These are phyloP conservation scores for Lepidium sativum DNA, from an alignment of 345 rosid genomes.

Conservation along the genomic window DNA sequence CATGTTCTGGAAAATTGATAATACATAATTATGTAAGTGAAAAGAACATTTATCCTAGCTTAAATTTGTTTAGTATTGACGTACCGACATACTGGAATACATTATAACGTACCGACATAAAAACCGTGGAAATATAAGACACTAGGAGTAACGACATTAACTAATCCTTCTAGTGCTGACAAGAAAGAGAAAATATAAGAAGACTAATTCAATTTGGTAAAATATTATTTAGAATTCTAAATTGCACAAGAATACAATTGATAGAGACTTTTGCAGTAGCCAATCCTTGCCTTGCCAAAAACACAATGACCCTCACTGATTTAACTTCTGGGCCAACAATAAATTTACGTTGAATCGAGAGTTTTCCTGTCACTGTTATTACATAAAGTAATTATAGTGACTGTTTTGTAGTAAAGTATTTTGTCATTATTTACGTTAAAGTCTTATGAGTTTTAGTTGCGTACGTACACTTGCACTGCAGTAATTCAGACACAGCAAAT, in stretches of 20 bases:
- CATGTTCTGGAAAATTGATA: no score
- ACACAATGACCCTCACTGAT: background rate
- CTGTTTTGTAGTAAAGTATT: background rate
- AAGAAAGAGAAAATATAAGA: background rate
- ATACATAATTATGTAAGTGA: no score
- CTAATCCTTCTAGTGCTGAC: background rate
- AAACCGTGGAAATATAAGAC: background rate
- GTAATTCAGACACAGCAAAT: background rate
- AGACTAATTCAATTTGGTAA: background rate
- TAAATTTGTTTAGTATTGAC: no score
- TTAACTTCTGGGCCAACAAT: background rate
- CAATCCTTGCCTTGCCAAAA: constrained; percentile 5
- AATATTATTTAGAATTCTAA: background rate
- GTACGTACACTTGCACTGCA: background rate
- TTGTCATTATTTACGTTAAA: background rate
- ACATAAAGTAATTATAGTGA: background rate
- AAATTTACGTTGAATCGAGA: background rate
- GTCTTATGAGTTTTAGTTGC: no score
- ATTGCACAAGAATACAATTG: background rate
- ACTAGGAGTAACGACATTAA: background rate
- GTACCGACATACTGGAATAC: constrained; percentile 8
- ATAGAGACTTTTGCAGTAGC: background rate
- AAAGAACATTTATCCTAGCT: no score
- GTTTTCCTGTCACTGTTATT: constrained; percentile 12
- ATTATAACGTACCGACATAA: constrained; percentile 15